These are phyloP conservation scores for Colletotrichum aenigma DNA, from an alignment of 2,329 filamentous ascomycete species.

Conservation along the genomic window DNA sequence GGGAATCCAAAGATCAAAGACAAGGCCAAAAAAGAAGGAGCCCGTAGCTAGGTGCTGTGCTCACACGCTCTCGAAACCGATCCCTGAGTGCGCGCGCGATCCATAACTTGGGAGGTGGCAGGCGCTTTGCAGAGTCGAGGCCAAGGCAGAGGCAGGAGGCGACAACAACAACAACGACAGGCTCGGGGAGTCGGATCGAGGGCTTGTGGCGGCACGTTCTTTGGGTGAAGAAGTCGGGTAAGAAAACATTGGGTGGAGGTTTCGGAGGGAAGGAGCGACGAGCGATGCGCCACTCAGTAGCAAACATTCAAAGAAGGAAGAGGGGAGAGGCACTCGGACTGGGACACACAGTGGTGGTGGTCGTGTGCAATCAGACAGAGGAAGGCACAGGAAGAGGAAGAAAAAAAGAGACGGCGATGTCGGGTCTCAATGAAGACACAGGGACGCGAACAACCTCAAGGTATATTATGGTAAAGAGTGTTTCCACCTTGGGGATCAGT, in stretches of 20 bases:
- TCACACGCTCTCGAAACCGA: constrained; percentile 31
- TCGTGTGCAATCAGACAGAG: background rate
- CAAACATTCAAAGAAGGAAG: constrained; percentile 15
- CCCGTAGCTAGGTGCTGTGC: constrained; percentile 29
- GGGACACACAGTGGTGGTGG: background rate
- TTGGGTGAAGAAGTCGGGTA: constrained; percentile 12
- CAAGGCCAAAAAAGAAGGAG: constrained; percentile 9
- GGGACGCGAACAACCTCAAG: background rate
- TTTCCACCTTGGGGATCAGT: constrained; percentile 11
- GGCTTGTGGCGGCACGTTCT: constrained; percentile 21
- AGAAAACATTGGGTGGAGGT: constrained; percentile 21
- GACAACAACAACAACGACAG: background rate
- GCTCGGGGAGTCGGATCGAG: constrained; percentile 3
- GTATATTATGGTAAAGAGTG: constrained; percentile 13
- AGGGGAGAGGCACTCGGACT: background rate
- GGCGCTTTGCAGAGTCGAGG: constrained; percentile 1
- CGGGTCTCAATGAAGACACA: constrained; percentile 7
- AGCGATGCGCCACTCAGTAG: constrained; percentile 18
- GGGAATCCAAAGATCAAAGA: constrained; percentile 4
- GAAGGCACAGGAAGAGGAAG: background rate
- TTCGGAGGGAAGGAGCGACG: constrained; percentile 11
- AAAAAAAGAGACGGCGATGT: constrained; percentile 3
- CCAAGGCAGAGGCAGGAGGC: background rate
- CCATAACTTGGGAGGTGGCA: constrained; percentile 32
- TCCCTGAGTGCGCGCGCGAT: constrained; percentile 28